phyloP scores from a whole-genome alignment of 257 asterid genomes.

The Marsdenia floribunda region DNA sequence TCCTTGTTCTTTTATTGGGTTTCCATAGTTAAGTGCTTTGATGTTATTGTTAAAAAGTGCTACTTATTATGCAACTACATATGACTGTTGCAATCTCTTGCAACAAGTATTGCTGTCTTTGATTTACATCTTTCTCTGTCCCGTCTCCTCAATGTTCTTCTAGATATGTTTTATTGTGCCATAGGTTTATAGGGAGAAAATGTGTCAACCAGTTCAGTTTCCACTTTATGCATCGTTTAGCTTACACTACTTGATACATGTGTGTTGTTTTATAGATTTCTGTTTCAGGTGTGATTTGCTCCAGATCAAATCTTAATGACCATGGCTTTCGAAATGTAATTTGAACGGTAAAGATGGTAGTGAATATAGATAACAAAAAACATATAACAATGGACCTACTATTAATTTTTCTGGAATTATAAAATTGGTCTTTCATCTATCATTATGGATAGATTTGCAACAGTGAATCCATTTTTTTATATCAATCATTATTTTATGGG shows the following conservation, averaged over 20 bases:
- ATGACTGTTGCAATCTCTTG: background rate
- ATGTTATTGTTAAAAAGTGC: background rate
- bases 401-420: background rate
- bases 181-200: background rate
- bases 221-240: constrained; percentile 1
- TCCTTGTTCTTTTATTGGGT: background rate
- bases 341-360: background rate
- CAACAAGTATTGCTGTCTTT: background rate
- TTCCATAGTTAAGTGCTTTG: background rate
- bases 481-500: background rate
- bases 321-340: background rate
- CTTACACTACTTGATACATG: background rate
- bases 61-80: background rate
- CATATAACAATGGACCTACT: background rate
- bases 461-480: background rate
- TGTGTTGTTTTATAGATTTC: background rate
- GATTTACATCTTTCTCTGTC: background rate
- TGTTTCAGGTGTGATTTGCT: background rate
- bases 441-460: background rate
- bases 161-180: background rate
- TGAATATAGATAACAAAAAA: background rate
- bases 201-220: background rate
- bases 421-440: background rate
- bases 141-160: background rate
- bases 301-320: background rate